Percentiles rank a stretch among this genome's conserved stretches.
phyloP scores from a whole-genome alignment of 768 basidiomycete genomes.

The Agrocybe chaxingu region DNA sequence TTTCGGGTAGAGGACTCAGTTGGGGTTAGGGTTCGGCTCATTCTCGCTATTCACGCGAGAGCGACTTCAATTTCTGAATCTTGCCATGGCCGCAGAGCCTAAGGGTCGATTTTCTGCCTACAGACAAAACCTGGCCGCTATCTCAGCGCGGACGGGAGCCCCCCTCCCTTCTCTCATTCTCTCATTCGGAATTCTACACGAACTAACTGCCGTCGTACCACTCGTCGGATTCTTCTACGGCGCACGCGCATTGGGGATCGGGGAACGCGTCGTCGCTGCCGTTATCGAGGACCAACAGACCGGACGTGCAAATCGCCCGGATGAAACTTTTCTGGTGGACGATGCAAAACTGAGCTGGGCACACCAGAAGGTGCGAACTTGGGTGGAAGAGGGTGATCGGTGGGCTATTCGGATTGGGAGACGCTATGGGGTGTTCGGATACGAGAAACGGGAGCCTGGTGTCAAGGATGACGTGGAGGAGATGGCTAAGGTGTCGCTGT shows the following conservation, averaged over 20 bases:
- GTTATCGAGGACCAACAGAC: slow-evolving; percentile 22
- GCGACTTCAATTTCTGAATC: not conserved
- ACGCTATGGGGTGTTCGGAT: slow-evolving; percentile 81
- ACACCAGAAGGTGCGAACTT: slow-evolving; percentile 40
- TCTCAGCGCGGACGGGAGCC: slow-evolving; percentile 69
- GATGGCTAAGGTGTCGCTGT: slow-evolving; percentile 15
- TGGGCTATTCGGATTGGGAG: slow-evolving; percentile 70
- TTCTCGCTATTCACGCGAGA: not conserved
- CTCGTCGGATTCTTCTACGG: slow-evolving; percentile 72
- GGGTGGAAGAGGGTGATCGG: slow-evolving; percentile 76
- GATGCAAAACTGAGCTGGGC: slow-evolving; percentile 31
- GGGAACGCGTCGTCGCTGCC: slow-evolving; percentile 56
- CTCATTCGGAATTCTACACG: slow-evolving; percentile 84
- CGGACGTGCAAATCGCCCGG: not conserved
- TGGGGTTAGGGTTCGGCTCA: slow-evolving; percentile 9
- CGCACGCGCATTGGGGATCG: slow-evolving; percentile 64
- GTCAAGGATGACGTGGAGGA: slow-evolving; percentile 21
- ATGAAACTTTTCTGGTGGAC: not conserved
- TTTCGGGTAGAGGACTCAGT: not conserved
- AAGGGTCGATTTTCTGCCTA: slow-evolving; percentile 41
- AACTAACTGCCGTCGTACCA: slow-evolving; percentile 78
- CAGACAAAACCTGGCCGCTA: slow-evolving; percentile 48
- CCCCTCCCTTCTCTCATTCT: slow-evolving; percentile 73
- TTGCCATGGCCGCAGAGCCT: slow-evolving; percentile 15
- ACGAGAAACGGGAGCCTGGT: slow-evolving; percentile 47